Evolutionary conservation across 768 basidiomycete species (phyloP).

Genomic region (Tricholoma furcatifolium): DNA sequence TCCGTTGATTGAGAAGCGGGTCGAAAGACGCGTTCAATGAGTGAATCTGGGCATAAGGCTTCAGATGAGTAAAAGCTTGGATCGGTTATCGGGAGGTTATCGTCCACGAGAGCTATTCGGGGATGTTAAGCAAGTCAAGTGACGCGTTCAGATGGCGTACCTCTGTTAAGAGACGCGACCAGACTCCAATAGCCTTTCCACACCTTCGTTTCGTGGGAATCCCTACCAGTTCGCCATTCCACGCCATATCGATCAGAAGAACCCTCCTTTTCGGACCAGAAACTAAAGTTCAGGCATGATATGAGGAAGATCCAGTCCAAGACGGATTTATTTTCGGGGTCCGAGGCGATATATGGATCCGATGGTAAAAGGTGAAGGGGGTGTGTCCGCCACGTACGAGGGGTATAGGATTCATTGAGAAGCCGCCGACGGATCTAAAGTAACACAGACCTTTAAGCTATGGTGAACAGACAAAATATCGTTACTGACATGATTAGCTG

Average conservation of each 20-base stretch:
- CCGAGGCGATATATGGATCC: constrained; percentile 53
- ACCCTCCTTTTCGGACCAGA: constrained; percentile 78
- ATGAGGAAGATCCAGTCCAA: constrained; percentile 90
- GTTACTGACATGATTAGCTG: constrained; percentile 62
- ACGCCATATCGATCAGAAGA: constrained; percentile 67
- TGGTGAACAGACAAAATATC: not conserved
- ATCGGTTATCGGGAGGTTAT: constrained; percentile 73
- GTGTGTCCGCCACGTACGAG: constrained; percentile 79
- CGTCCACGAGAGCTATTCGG: constrained; percentile 66
- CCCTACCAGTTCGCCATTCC: constrained; percentile 74
- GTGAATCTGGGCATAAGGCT: constrained; percentile 63
- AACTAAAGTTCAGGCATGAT: constrained; percentile 83
- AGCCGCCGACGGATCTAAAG: constrained; percentile 64
- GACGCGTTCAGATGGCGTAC: constrained; percentile 32
- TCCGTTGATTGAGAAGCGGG: constrained; percentile 57
- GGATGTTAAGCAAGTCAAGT: constrained; percentile 1
- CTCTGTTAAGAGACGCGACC: constrained; percentile 80
- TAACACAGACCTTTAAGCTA: constrained; percentile 1
- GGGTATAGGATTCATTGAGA: constrained; percentile 64
- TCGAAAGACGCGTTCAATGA: constrained; percentile 71
- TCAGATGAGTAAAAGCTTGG: constrained; percentile 78
- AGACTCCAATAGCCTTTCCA: constrained; percentile 89
- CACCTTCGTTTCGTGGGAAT: constrained; percentile 42
- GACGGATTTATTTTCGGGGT: constrained; percentile 54
- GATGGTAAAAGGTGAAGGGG: constrained; percentile 72